Percentiles rank a stretch among this genome's conserved stretches.
These are phyloP conservation scores for Aspergillus pseudoglaucus DNA, from an alignment of 2,329 filamentous ascomycete genomes.

Conservation along the genomic window DNA sequence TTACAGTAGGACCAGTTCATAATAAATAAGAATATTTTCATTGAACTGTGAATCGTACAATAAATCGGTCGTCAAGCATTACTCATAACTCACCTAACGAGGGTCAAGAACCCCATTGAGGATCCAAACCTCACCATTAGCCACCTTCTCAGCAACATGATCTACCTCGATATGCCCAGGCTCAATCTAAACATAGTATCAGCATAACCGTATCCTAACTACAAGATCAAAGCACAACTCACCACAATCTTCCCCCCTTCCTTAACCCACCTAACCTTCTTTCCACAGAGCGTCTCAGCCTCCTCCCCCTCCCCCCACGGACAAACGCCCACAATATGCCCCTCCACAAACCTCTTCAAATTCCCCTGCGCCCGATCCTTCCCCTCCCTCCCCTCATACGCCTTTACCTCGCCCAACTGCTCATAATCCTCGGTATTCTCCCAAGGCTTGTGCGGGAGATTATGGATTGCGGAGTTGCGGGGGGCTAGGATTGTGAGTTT, in stretches of 20 bases:
- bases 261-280: conserved; percentile 75
- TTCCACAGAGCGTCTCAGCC: conserved; percentile 60
- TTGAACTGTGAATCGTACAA: no score
- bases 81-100: conserved; percentile 11
- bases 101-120: conserved; percentile 57
- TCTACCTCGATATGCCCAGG: conserved; percentile 74
- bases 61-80: conserved; percentile 6
- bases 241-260: conserved; percentile 59
- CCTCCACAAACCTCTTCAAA: conserved; percentile 72
- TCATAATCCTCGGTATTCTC: conserved; percentile 66
- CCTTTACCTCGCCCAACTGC: conserved; percentile 54
- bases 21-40: no score
- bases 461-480: conserved; percentile 71
- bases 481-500: conserved; percentile 87
- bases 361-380: conserved; percentile 71
- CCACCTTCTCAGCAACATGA: conserved; percentile 65
- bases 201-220: neutral
- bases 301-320: conserved; percentile 69
- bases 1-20: neutral
- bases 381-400: conserved; percentile 70
- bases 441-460: conserved; percentile 69
- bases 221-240: conserved; percentile 26
- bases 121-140: conserved; percentile 87
- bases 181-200: conserved; percentile 41
- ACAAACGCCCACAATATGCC: conserved; percentile 67